A percentile compares a stretch with the other conserved stretches of the same genome.
Conservation (phyloP, 2,329 filamentous ascomycete species). For the Epichloe amarillans region DNA sequence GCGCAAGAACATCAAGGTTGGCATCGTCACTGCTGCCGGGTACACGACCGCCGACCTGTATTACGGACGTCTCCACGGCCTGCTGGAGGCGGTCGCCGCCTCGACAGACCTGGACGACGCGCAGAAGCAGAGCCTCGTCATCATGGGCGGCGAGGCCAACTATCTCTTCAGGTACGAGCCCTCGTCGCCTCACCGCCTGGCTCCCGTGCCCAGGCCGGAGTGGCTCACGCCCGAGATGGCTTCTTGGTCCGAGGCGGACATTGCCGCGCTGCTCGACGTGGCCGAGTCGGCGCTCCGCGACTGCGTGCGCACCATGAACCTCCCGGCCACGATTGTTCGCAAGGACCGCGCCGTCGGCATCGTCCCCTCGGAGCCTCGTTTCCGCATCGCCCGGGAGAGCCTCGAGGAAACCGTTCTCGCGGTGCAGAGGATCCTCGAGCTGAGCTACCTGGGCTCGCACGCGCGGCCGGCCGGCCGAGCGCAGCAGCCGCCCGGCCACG, state of each 20-base stretch:
- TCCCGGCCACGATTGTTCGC: conserved; percentile 68
- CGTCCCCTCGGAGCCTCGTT: conserved; percentile 44
- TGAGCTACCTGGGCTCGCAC: conserved; percentile 43
- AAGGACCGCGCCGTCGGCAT: conserved; percentile 83
- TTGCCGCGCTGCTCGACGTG: conserved; percentile 70
- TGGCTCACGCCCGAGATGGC: conserved; percentile 74
- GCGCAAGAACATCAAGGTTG: conserved; percentile 65
- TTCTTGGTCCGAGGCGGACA: conserved; percentile 62
- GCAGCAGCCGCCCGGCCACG: conserved; percentile 2
- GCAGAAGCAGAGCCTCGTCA: conserved; percentile 67
- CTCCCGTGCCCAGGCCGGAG: conserved; percentile 48
- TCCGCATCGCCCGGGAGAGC: conserved; percentile 70
- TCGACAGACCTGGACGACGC: conserved; percentile 44
- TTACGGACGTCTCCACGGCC: conserved; percentile 72
- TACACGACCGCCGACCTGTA: conserved; percentile 83
- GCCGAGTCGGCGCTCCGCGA: conserved; percentile 75
- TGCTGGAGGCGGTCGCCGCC: conserved; percentile 63
- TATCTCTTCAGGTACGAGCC: conserved; percentile 76
- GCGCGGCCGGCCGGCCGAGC: conserved; percentile 16
- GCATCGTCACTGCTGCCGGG: conserved; percentile 92
- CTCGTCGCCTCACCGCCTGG: conserved; percentile 51
- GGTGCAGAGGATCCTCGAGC: conserved; percentile 82
- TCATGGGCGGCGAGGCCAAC: conserved; percentile 93
- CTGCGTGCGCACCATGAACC: conserved; percentile 64
- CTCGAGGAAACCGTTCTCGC: conserved; percentile 93